phyloP scores from a whole-genome alignment of 768 basidiomycete species.

The Gloeostereum incarnatum region DNA sequence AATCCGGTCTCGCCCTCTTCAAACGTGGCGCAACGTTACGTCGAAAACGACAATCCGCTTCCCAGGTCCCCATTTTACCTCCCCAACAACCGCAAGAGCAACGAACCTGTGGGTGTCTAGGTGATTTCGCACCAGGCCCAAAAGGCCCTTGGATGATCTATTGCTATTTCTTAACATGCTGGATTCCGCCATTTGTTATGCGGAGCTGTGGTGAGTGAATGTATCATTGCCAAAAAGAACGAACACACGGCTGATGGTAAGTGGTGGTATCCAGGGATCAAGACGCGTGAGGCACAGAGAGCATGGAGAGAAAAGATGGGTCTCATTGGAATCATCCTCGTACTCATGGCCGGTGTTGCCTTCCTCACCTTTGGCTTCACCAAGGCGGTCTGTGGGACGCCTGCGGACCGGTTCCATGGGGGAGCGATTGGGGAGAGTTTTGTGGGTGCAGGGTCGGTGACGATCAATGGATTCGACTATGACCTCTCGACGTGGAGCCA shows the following conservation, averaged over 20 bases:
- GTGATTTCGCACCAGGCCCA: slow-evolving; percentile 76
- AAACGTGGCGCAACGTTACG: slow-evolving; percentile 77
- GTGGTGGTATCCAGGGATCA: slow-evolving; percentile 54
- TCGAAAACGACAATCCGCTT: slow-evolving; percentile 45
- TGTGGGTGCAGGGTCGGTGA: slow-evolving; percentile 73
- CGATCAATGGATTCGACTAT: slow-evolving; percentile 93
- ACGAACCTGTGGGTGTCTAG: slow-evolving; percentile 48
- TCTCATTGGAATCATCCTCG: slow-evolving; percentile 66
- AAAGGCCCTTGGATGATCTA: slow-evolving; percentile 95
- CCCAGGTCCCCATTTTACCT: slow-evolving; percentile 25
- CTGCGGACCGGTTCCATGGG: slow-evolving; percentile 74
- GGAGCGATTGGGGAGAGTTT: slow-evolving; percentile 62
- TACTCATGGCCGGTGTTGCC: slow-evolving; percentile 90
- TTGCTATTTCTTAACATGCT: slow-evolving; percentile 76
- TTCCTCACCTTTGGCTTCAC: slow-evolving; percentile 99
- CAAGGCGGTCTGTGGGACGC: slow-evolving; percentile 83
- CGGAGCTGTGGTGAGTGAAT: slow-evolving; percentile 64
- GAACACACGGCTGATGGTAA: background rate
- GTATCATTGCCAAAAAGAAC: background rate
- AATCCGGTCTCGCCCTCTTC: slow-evolving; percentile 89
- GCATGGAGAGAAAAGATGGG: slow-evolving; percentile 99
- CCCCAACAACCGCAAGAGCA: slow-evolving; percentile 29
- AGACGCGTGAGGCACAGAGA: slow-evolving; percentile 85
- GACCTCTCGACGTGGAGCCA: slow-evolving; percentile 85
- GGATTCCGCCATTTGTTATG: slow-evolving; percentile 74